Percentiles rank a stretch among this genome's conserved stretches.
These are phyloP conservation scores for Podaxis sp. DNA, from an alignment of 768 basidiomycete species.

Conservation along the genomic window DNA sequence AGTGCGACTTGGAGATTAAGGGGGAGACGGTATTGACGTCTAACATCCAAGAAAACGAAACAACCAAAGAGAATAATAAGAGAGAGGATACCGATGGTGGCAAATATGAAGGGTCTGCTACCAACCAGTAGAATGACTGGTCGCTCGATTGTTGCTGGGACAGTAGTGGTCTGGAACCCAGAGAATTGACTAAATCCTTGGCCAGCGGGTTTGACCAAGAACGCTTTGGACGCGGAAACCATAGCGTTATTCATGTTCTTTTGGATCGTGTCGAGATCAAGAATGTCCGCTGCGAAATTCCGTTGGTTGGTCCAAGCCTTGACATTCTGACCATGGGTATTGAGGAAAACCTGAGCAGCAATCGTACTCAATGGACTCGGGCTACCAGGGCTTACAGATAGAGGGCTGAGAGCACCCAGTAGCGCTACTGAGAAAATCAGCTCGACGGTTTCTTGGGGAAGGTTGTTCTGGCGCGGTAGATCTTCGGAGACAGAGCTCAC, in stretches of 20 bases:
- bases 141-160: background rate
- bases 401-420: background rate
- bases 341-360: constrained; percentile 2
- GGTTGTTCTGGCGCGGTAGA: background rate
- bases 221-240: constrained; percentile 3
- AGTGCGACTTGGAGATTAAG: constrained; percentile 1
- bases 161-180: background rate
- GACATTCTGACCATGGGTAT: background rate
- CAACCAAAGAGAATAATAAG: constrained; percentile 1
- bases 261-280: background rate
- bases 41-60: background rate
- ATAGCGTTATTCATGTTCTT: constrained; percentile 1
- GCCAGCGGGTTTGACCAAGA: constrained; percentile 4
- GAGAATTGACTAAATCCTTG: background rate
- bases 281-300: background rate
- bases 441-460: background rate
- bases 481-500: background rate
- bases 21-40: background rate
- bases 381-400: background rate
- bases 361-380: constrained; percentile 3
- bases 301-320: background rate
- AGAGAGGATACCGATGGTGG: background rate
- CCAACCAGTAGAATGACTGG: constrained; percentile 4
- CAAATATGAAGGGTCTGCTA: constrained; percentile 3
- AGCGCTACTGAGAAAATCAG: constrained; percentile 6